Evolutionary conservation across 2,329 filamentous ascomycete genomes (phyloP).

Genomic region (Pseudogymnoascus sp.): DNA sequence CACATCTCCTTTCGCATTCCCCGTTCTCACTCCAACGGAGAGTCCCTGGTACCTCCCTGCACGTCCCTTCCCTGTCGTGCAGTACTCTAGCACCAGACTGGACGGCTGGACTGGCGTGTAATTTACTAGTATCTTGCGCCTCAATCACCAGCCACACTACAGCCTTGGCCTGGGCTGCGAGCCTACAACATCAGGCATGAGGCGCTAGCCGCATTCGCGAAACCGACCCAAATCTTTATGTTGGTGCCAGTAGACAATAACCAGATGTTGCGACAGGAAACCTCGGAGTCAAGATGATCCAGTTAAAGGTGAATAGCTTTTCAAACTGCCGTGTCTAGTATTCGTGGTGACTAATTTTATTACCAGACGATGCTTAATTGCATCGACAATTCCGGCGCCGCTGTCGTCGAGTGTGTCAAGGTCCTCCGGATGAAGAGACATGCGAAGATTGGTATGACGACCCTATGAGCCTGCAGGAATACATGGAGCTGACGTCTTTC

Average conservation of each 20-base stretch:
- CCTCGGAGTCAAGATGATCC: conserved; percentile 67
- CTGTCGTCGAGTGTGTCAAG: conserved; percentile 91
- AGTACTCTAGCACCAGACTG: neutral
- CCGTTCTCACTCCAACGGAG: neutral
- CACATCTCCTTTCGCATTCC: conserved; percentile 1
- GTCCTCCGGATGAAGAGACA: conserved; percentile 84
- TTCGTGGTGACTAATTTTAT: neutral
- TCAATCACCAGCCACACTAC: neutral
- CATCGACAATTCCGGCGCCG: conserved; percentile 97
- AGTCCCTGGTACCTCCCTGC: neutral
- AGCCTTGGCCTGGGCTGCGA: neutral
- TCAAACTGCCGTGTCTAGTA: too few relatives aligned
- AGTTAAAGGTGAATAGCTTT: conserved; percentile 62
- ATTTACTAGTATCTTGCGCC: conserved; percentile 1
- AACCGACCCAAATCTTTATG: conserved; percentile 5
- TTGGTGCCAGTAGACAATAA: neutral
- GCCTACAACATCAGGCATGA: conserved; percentile 2
- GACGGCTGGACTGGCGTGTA: neutral
- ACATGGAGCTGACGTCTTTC: conserved; percentile 14
- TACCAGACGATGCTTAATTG: conserved; percentile 89
- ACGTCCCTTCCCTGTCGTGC: neutral
- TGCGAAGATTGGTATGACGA: conserved; percentile 72
- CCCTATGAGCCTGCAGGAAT: conserved; percentile 5
- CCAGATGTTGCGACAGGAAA: conserved; percentile 4
- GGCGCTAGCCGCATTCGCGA: neutral